Conservation (phyloP, 306 rosid genomes). For the Senna tora region DNA sequence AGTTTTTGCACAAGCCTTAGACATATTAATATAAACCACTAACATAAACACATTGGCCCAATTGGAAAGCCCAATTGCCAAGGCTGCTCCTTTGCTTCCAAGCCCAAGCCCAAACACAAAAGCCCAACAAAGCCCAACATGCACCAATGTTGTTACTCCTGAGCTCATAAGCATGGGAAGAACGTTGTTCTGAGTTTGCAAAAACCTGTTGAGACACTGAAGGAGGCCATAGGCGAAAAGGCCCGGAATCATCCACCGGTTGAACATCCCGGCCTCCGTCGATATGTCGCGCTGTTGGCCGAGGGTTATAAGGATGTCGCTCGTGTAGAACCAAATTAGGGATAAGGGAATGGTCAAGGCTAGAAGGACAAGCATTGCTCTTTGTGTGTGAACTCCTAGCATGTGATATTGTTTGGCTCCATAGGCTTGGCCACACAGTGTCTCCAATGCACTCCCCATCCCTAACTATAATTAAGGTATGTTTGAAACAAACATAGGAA, state of each 20-base stretch:
- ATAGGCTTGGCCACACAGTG: slow-evolving; percentile 65
- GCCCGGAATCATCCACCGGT: slow-evolving; percentile 54
- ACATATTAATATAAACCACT: slow-evolving; percentile 42
- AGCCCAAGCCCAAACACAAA: slow-evolving; percentile 44
- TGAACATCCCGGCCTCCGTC: slow-evolving; percentile 48
- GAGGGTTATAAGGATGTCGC: slow-evolving; percentile 44
- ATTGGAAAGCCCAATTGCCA: slow-evolving; percentile 57
- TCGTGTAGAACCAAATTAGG: slow-evolving; percentile 48
- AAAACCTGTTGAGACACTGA: slow-evolving; percentile 64
- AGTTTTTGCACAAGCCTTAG: slow-evolving; percentile 50
- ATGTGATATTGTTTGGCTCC: slow-evolving; percentile 58
- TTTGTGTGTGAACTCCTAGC: slow-evolving; percentile 62
- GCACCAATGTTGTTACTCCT: slow-evolving; percentile 55
- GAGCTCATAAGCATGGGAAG: slow-evolving; percentile 59
- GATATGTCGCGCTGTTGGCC: slow-evolving; percentile 58
- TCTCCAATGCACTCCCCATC: slow-evolving; percentile 68
- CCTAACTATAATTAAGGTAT: slow-evolving; percentile 45
- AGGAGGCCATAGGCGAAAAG: slow-evolving; percentile 51
- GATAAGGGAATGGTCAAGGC: slow-evolving; percentile 49
- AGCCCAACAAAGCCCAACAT: slow-evolving; percentile 54
- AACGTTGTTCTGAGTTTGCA: slow-evolving; percentile 63
- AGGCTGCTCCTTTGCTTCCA: slow-evolving; percentile 59
- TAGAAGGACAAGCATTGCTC: slow-evolving; percentile 55
- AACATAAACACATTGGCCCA: slow-evolving; percentile 54
- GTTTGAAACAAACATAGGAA: not conserved